A percentile compares a stretch with the other conserved stretches of the same genome.
phyloP scores from a whole-genome alignment of 371 early-diverging fungal species.

The Chytridiales sp. region DNA sequence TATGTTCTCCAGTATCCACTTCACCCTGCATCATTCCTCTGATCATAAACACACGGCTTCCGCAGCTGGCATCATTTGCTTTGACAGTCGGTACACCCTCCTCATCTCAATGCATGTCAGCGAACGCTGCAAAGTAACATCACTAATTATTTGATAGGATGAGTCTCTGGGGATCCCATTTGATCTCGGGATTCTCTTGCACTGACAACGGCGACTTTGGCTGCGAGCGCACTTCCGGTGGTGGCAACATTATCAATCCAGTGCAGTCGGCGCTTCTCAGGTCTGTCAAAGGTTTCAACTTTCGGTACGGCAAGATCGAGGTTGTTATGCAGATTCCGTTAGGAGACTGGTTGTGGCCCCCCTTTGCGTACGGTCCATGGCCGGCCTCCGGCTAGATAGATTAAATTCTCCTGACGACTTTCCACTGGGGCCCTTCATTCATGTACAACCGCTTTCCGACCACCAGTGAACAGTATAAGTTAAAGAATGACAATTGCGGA shows the following conservation, averaged over 20 bases:
- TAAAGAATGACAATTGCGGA: slow-evolving; percentile 29
- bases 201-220: slow-evolving; percentile 48
- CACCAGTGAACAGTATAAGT: slow-evolving; percentile 40
- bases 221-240: slow-evolving; percentile 57
- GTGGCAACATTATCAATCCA: slow-evolving; percentile 63
- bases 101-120: no score
- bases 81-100: no score
- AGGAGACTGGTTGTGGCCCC: slow-evolving; percentile 73
- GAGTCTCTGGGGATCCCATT: no score
- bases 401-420: slow-evolving; percentile 51
- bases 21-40: no score
- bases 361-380: slow-evolving; percentile 64
- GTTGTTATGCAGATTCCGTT: slow-evolving; percentile 62
- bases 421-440: slow-evolving; percentile 57
- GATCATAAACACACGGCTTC: no score
- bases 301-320: slow-evolving; percentile 59
- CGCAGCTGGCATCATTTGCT: no score
- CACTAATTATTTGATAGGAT: no score
- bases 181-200: no score
- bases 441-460: slow-evolving; percentile 7
- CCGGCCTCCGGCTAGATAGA: slow-evolving; percentile 60
- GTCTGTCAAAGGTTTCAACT: slow-evolving; percentile 50
- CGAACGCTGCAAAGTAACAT: no score
- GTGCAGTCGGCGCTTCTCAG: slow-evolving; percentile 62
- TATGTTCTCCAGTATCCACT: no score